Base-by-base conservation (phyloP, 306 rosid species). In the Prunus mira region DNA sequence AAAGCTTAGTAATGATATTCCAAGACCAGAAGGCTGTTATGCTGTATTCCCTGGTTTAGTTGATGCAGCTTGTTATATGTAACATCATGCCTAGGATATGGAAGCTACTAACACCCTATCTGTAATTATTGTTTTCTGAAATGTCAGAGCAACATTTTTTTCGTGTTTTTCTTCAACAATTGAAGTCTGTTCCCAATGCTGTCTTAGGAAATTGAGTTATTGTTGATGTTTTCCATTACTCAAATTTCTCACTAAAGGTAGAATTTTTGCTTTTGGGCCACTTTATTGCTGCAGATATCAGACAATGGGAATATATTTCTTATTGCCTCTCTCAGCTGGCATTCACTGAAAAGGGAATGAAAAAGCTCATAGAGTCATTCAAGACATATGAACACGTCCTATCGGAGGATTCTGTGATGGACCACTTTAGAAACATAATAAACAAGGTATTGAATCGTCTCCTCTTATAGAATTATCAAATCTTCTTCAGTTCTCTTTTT, bases 311-410 rank as follows among this genome's bases (percentile, higher is more conserved):
- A 68, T 79, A 87, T 68, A 91, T 95, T 74, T 89, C 98, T 75
- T 95, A 92, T 79, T 95, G 98, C 84, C 97, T 95, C 38, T 92
- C 98, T 78, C 97, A 92, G 93, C 88, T 95, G 78, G 76, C 96
- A 50, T 95, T 89, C 85, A 95, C 96, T 18, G 98, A 95, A 77
- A 95, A 88, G 76, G 98, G 98, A 83, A 83, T 95, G 83, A 95
- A 89, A 86, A 95, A 89, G 73, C 91, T 95, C 61, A 88, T 89
- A 55, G 98, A 95, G 27, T 82, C 89, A 75, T 95, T 95, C 82
- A 95, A 90, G 89, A 85, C 88, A 62, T 95, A 87, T 71, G 95
- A 95, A 77, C 96, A 88, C 76, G 90, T 77, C 76, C 85, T 95
- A 54, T 90, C 87, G 1, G 95, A 90, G 86, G 98, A 92, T 74